Evolutionary conservation across 768 basidiomycete species (phyloP).

Genomic region (Leccinellum rugosiceps): DNA sequence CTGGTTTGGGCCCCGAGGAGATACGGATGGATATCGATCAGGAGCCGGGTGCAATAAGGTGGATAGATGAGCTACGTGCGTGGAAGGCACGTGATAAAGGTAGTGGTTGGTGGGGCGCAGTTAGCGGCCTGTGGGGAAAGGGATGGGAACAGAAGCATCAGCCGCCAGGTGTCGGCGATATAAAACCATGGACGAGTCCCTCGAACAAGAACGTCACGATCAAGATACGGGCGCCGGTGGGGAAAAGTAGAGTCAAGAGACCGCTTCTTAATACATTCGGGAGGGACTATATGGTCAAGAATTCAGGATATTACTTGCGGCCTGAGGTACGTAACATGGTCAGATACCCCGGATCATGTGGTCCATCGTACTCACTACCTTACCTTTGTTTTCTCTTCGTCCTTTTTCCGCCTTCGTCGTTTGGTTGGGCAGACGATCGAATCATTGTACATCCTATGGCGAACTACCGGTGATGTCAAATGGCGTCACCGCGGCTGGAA

Average conservation of each 20-base stretch:
- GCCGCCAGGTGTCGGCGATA: constrained; percentile 53
- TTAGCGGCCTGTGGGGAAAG: background rate
- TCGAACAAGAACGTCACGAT: background rate
- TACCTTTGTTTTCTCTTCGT: background rate
- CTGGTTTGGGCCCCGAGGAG: constrained; percentile 64
- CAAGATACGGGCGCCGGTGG: too few relatives aligned
- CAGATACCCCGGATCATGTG: background rate
- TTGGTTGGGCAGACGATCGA: constrained; percentile 54
- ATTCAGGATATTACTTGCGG: constrained; percentile 52
- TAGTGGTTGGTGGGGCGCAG: background rate
- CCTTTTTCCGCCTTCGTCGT: background rate
- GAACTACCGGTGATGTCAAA: constrained; percentile 57
- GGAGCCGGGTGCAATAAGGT: background rate
- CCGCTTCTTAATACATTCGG: constrained; percentile 8
- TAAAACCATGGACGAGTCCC: constrained; percentile 19
- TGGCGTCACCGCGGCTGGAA: constrained; percentile 73
- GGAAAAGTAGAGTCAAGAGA: constrained; percentile 2
- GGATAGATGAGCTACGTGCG: background rate
- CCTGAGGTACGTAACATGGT: constrained; percentile 56
- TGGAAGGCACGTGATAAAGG: background rate
- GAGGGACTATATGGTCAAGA: constrained; percentile 53
- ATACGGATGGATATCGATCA: background rate
- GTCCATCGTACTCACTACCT: background rate
- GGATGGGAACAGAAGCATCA: constrained; percentile 24
- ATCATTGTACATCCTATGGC: constrained; percentile 71